These are phyloP conservation scores for Penicillium sp. DNA, from an alignment of 2,329 filamentous ascomycete species.

Conservation along the genomic window DNA sequence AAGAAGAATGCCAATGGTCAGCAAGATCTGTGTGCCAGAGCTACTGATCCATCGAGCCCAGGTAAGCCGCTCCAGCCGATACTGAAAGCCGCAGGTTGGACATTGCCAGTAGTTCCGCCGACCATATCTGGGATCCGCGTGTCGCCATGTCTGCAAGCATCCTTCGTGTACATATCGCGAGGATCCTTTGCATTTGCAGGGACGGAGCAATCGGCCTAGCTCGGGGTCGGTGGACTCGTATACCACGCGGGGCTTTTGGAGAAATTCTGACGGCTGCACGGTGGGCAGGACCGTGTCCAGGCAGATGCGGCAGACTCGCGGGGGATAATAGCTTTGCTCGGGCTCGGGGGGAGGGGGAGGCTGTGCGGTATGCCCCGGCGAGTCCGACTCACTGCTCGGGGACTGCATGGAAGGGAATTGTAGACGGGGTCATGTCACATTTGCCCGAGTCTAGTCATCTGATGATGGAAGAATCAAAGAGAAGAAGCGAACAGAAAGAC, in stretches of 20 bases:
- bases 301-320: conserved; percentile 87
- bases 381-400: conserved; percentile 35
- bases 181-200: conserved; percentile 91
- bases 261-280: conserved; percentile 62
- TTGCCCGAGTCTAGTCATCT: background rate
- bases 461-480: conserved; percentile 1
- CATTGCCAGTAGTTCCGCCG: conserved; percentile 82
- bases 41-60: conserved; percentile 75
- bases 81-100: conserved; percentile 84
- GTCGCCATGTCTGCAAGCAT: conserved; percentile 83
- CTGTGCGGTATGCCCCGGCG: conserved; percentile 32
- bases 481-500: background rate
- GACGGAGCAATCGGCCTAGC: conserved; percentile 79
- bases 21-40: conserved; percentile 67
- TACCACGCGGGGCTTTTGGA: conserved; percentile 64
- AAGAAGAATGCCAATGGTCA: conserved; percentile 76
- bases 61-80: conserved; percentile 76
- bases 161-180: conserved; percentile 94
- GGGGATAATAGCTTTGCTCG: conserved; percentile 63
- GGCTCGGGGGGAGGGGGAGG: conserved; percentile 29
- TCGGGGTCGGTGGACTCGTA: conserved; percentile 78
- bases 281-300: conserved; percentile 72
- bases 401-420: conserved; percentile 20
- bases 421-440: background rate
- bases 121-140: conserved; percentile 69